These are phyloP conservation scores for Pulveroboletus sp. DNA, from an alignment of 768 basidiomycete genomes.

Conservation along the genomic window DNA sequence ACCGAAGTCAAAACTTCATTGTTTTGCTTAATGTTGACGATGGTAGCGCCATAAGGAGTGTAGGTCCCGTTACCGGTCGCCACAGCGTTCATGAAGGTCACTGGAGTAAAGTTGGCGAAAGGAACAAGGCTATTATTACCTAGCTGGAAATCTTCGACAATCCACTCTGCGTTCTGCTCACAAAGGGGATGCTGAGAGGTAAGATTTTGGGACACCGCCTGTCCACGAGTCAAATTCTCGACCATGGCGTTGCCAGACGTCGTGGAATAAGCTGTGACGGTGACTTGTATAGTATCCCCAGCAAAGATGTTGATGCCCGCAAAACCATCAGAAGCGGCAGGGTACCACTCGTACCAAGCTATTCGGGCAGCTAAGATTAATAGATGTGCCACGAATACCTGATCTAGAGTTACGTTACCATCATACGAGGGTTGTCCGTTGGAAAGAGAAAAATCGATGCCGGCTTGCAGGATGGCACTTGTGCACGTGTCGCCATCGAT, in stretches of 20 bases:
- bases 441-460: background rate
- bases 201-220: background rate
- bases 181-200: background rate
- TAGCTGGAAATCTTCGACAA: background rate
- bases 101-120: background rate
- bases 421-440: background rate
- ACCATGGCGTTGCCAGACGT: background rate
- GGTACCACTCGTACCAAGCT: conserved; percentile 5
- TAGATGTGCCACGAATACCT: background rate
- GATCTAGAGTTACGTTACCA: background rate
- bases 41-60: background rate
- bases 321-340: background rate
- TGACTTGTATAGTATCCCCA: background rate
- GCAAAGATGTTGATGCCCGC: background rate
- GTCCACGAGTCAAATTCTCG: conserved; percentile 1
- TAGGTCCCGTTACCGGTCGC: background rate
- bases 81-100: background rate
- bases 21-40: background rate
- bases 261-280: background rate
- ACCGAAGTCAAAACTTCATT: background rate
- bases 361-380: background rate
- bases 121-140: background rate
- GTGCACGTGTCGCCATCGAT: background rate
- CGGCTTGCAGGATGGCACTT: background rate
- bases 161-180: conserved; percentile 1